Base-by-base conservation (phyloP, 2,329 filamentous ascomycete species). In the Phaeosphaeriaceae sp. region DNA sequence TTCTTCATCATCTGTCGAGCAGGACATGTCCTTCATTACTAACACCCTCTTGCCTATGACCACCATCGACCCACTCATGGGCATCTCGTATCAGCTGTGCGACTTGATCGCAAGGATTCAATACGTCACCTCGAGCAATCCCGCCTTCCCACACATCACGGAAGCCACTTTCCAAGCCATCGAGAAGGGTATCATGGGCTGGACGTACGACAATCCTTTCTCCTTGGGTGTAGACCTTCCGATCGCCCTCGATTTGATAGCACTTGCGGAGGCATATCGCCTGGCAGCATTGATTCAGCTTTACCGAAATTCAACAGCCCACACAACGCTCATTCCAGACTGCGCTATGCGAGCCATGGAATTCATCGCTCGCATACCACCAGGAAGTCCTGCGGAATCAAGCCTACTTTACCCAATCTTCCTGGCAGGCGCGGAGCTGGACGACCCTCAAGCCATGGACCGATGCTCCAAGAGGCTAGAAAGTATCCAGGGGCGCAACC, bases 401-500 rank as follows among this genome's bases (percentile, higher is more conserved):
- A 75, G 73, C 51, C 48, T 76, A 51, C 60, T 76, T 3, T 76
- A 75, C 47, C 74, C 74, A 1, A 71, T 76, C n/a, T 75, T 76
- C 49, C 62, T 76, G 20, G 74, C 72, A 27, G 74, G 73, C 2
- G 72, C 74, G 33, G 74, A 76, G 48, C 55, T 76, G 13, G 66
- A 71, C 7, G 66, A 67, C 22, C 70, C 72, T 47, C 33, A 59
- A 1, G 70, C 73, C 7, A 76, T 73, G 15, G 62, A 70, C 10
- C 66, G 58, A n/a, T 73, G 73, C 48, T 70, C 67, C 17, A 65
- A 69, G 48, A 58, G 74, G 41, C 60, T 76, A 7, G 69, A 69
- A 25, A 68, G 67, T 2, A 76, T 76, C 11, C 72, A 74, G 31
- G 65, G 68, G 7, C 61, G 73, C n/a, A 75, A 76, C 49, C 64